These are phyloP conservation scores for Calonectria pteridis DNA, from an alignment of 2,329 filamentous ascomycete genomes.

Conservation along the genomic window DNA sequence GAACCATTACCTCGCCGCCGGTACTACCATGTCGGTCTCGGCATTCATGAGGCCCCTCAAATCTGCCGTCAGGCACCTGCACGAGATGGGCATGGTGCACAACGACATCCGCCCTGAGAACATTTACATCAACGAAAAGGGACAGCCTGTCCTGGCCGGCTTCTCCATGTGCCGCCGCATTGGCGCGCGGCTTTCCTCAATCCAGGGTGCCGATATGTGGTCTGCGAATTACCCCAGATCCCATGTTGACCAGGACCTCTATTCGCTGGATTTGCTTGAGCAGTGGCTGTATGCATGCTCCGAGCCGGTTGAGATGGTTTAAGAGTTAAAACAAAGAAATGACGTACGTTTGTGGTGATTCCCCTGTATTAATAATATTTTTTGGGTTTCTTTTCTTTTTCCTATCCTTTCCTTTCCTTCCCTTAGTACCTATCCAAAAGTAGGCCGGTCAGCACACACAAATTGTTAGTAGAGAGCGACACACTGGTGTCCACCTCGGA, in stretches of 20 bases:
- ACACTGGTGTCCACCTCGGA: no score
- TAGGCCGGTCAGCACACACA: no score
- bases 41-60: not conserved
- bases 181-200: not conserved
- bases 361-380: not conserved
- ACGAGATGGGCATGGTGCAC: not conserved
- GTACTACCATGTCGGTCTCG: not conserved
- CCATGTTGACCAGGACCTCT: not conserved
- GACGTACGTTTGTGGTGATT: not conserved
- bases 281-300: not conserved
- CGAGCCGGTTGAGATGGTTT: not conserved
- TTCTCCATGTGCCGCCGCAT: conserved; percentile 7
- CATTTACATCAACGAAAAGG: not conserved
- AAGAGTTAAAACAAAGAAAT: not conserved
- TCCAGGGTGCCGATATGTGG: not conserved
- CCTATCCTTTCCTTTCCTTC: not conserved
- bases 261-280: not conserved
- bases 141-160: not conserved
- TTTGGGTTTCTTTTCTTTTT: not conserved
- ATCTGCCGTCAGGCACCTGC: not conserved
- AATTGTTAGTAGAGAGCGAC: no score
- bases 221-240: not conserved
- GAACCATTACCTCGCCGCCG: conserved; percentile 27
- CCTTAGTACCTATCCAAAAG: no score
- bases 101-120: conserved; percentile 3